Base-by-base conservation (phyloP, 176 grass and related monocot species). In the Musa itinerans region DNA sequence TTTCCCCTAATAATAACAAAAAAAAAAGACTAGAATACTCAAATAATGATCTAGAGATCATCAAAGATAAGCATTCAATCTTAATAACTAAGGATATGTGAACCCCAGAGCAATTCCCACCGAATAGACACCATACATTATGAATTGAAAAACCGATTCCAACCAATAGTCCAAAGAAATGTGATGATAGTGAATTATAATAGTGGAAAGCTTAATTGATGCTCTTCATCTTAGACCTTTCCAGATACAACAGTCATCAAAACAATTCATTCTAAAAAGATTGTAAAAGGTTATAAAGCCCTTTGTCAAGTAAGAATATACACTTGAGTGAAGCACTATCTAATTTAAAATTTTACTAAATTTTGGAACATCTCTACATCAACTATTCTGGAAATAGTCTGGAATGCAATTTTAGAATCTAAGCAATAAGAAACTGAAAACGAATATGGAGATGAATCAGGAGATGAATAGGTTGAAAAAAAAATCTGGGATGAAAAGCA, bases 381-480 rank as follows among this genome's bases (percentile, higher is more conserved):
- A 54, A 17, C 55, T 16, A 57, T 57, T 43, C 55, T 17, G 3
- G 17, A 57, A 16, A 57, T 16, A 16, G 55, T 43, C 55, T 57
- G 6, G 17, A 57, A 14, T 17, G 14, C 13, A 57, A 57, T 57
- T 16, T 57, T 43, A 43, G 54, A 57, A 11, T 57, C 5, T 57
- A 57, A 19, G 3, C 16, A 15, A 4, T 57, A 34, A 12, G 11
- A 22, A 26, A 20, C 12, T 11, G 6, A 2, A 29, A 8, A 34
- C 0, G 27, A 67, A 26, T 76, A 4, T 64, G 54, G 22, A 52
- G 54, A 74, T 23, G 54, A 15, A 43, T 68, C 15, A 67, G 64
- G 63, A 26, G 52, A 54, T 52, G 75, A 50, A 85, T 23, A 81
- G 64, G 74, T 1, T 57, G 55, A 57, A 57, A 4, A 57, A 19